A percentile compares a stretch with the other conserved stretches of the same genome.
phyloP scores from a whole-genome alignment of 805 yeast species.

The Alloascoidea hylecoeti region DNA sequence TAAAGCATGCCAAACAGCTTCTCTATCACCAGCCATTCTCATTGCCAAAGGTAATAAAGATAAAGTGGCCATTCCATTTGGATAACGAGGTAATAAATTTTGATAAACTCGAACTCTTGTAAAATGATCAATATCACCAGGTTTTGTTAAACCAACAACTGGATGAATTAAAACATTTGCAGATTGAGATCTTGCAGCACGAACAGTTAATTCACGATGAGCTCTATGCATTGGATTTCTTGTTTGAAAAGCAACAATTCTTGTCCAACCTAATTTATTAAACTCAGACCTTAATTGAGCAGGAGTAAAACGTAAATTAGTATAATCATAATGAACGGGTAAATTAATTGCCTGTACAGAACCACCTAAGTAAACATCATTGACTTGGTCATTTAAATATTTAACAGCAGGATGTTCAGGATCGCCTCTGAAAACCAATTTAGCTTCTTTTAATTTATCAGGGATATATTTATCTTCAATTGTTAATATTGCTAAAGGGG shows the following conservation, averaged over 20 bases:
- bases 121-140: constrained; percentile 96
- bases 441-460: constrained; percentile 67
- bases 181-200: constrained; percentile 90
- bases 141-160: constrained; percentile 92
- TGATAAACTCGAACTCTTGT: constrained; percentile 93
- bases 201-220: constrained; percentile 87
- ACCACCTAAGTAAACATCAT: constrained; percentile 85
- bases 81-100: constrained; percentile 84
- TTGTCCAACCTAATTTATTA: constrained; percentile 65
- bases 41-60: constrained; percentile 87
- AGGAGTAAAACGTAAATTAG: constrained; percentile 79
- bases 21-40: constrained; percentile 99
- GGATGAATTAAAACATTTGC: constrained; percentile 89
- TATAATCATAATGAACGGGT: constrained; percentile 85
- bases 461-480: constrained; percentile 71
- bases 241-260: constrained; percentile 93
- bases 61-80: constrained; percentile 84
- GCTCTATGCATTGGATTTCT: constrained; percentile 99
- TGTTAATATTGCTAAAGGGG: constrained; percentile 69
- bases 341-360: constrained; percentile 67
- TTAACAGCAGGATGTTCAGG: constrained; percentile 90
- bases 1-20: constrained; percentile 96
- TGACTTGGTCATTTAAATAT: constrained; percentile 59
- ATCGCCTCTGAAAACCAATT: constrained; percentile 87
- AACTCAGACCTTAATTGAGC: constrained; percentile 83